These are phyloP conservation scores for Dictyostelium capitatum DNA, from an alignment of 78 protist genomes.

Conservation along the genomic window DNA sequence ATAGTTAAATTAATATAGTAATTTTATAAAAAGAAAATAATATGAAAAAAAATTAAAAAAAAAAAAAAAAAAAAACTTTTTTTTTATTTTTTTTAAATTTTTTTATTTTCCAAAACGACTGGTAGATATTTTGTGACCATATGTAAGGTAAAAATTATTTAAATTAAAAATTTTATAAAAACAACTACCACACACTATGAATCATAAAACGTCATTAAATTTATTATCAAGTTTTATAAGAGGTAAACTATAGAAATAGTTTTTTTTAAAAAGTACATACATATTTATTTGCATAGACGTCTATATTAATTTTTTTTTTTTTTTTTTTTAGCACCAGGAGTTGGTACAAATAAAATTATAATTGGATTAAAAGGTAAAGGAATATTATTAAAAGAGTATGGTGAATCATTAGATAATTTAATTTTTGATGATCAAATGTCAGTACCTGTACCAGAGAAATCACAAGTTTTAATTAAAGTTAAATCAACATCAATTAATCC, in stretches of 20 bases:
- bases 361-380: constrained; percentile 26
- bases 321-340: neutral
- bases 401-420: constrained; percentile 40
- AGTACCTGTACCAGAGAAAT: constrained; percentile 27
- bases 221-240: constrained; percentile 60
- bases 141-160: no score
- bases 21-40: no score
- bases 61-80: no score
- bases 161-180: no score
- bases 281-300: neutral
- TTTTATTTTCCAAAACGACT: no score
- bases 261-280: neutral
- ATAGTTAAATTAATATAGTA: neutral
- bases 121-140: no score
- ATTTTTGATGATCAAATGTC: neutral
- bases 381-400: constrained; percentile 27
- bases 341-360: neutral
- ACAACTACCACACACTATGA: constrained; percentile 24
- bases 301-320: neutral
- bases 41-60: no score
- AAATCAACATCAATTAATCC: constrained; percentile 43
- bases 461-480: constrained; percentile 52
- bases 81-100: no score
- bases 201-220: constrained; percentile 34
- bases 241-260: neutral